Conservation (phyloP, 345 rosid genomes). For the Kandelia obovata region DNA sequence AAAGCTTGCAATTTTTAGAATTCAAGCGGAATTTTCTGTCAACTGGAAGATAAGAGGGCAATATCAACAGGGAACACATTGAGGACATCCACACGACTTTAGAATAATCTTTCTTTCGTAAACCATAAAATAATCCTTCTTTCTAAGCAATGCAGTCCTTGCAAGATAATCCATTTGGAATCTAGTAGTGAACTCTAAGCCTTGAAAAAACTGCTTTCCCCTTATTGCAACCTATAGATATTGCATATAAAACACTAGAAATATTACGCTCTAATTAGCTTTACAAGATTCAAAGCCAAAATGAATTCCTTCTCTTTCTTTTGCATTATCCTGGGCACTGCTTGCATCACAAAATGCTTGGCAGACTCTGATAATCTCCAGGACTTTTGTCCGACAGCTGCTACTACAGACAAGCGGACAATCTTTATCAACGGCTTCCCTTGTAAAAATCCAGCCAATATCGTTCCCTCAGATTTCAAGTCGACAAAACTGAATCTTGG, state of each 20-base stretch:
- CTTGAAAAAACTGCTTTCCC: constrained; percentile 16
- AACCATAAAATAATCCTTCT: constrained; percentile 16
- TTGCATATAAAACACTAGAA: constrained; percentile 12
- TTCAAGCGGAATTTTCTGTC: neutral
- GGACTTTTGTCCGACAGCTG: constrained; percentile 62
- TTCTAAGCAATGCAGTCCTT: constrained; percentile 45
- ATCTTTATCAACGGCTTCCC: constrained; percentile 72
- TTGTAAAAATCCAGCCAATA: constrained; percentile 54
- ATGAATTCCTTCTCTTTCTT: constrained; percentile 33
- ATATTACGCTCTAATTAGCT: neutral
- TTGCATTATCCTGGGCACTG: constrained; percentile 20
- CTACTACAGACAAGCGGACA: constrained; percentile 20
- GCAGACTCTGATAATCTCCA: constrained; percentile 54
- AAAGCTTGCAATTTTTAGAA: constrained; percentile 17
- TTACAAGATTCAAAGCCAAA: constrained; percentile 4
- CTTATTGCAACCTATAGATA: constrained; percentile 22
- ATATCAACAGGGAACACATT: constrained; percentile 5
- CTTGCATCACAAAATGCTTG: constrained; percentile 21
- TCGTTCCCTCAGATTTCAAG: constrained; percentile 68
- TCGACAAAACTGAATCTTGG: constrained; percentile 35
- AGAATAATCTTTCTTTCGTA: constrained; percentile 26
- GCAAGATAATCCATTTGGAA: constrained; percentile 31
- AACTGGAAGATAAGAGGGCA: constrained; percentile 5
- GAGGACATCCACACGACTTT: neutral
- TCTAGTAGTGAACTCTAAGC: constrained; percentile 51